Evolutionary conservation across 768 basidiomycete genomes (phyloP).

Genomic region (Auricularia sp.): DNA sequence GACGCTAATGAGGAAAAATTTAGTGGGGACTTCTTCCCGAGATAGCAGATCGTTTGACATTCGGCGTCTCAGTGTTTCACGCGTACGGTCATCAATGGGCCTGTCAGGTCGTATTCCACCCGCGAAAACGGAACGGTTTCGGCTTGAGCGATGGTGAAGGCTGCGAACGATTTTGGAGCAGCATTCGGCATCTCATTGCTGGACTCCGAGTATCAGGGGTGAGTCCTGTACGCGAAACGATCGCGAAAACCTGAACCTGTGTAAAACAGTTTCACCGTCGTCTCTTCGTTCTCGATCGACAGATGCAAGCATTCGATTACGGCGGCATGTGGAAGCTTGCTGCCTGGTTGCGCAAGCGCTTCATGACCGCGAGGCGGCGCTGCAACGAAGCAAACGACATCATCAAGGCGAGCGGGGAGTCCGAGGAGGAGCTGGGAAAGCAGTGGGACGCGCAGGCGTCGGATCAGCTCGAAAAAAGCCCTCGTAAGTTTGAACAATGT

Average conservation of each 20-base stretch:
- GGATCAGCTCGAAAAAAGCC: not conserved
- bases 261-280: not conserved
- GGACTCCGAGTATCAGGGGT: constrained; percentile 8
- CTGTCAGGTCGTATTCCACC: too few relatives aligned
- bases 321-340: not conserved
- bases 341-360: not conserved
- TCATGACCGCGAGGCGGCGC: not conserved
- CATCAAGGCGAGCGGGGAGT: not conserved
- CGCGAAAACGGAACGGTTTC: constrained; percentile 19
- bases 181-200: constrained; percentile 26
- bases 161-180: constrained; percentile 26
- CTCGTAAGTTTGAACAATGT: too few relatives aligned
- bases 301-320: not conserved
- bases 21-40: not conserved
- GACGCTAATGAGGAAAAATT: too few relatives aligned
- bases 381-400: not conserved
- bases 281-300: not conserved
- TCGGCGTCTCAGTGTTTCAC: constrained; percentile 30
- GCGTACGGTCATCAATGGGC: too few relatives aligned
- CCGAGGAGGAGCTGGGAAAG: not conserved
- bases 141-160: constrained; percentile 29
- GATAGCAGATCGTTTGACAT: constrained; percentile 16
- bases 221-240: not conserved
- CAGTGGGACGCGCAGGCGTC: not conserved
- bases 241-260: too few relatives aligned